Evolutionary conservation across 106 monocot species (phyloP), one percentile per base, ranked within the genome.

Genomic region (Triglochin maritima): DNA sequence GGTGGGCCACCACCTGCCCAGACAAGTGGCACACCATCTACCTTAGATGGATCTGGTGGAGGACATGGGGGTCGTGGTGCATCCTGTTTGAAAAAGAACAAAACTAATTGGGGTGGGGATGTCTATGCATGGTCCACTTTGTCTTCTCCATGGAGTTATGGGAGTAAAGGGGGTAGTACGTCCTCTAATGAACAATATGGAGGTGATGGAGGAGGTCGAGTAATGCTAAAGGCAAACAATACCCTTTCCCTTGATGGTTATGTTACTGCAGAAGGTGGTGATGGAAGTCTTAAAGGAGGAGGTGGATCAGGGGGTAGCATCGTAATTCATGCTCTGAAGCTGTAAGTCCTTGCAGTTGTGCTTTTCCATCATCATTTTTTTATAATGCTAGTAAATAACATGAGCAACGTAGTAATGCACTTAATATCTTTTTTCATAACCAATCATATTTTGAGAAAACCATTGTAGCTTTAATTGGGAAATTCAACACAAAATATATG

Each of bases 301-400:
- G 94, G 94, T 50, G 94, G 94, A 46, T 94, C 94, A 60, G 94
- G 94, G 58, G 94, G 94, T 61, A 94, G 94, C 66, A 89, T 94
- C 68, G 67, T 82, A 43, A 63, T 94, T 71, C 71, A 74, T 67
- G 82, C 87, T 72, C 71, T 84, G 55, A 94, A 87, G 60, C 68
- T 94, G 94, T 94, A 71, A 94, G 94, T 66, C 17, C 45, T 7
- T 44, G 15, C 54, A 12, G n/a, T 46, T 62, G 12, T 50, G 59
- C 9, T 46, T 57, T 64, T 59, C 2, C 7, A 7, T 29, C 29
- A 29, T 29, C 29, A 0, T 1, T 29, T 29, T 29, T 1, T 29
- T 29, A 29, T 29, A 29, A 29, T 29, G 29, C 29, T 29, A 29
- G 29, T 29, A 29, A 29, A 29, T 29, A 29, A 29, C 29, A 29